phyloP scores from a whole-genome alignment of 352 stramenopile genomes.

The Globisporangium lucens region DNA sequence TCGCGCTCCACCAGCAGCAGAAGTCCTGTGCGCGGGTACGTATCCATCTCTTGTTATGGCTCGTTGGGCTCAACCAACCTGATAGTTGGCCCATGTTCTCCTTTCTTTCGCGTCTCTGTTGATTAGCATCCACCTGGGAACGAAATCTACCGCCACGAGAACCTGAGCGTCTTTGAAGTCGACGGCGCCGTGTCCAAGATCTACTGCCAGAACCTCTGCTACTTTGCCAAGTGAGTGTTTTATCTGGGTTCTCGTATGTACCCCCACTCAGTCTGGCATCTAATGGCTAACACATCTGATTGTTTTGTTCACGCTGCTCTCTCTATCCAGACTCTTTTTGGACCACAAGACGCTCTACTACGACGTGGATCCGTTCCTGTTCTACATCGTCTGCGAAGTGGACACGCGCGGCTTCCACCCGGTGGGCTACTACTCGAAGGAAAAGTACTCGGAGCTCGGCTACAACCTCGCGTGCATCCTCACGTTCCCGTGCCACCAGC shows the following conservation, averaged over 20 bases:
- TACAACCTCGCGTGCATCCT: slow-evolving; percentile 99
- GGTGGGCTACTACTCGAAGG: slow-evolving; percentile 99
- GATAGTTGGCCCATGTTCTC: background rate
- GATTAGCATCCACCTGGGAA: slow-evolving; percentile 71
- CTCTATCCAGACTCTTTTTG: slow-evolving; percentile 88
- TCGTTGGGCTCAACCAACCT: background rate
- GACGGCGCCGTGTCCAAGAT: slow-evolving; percentile 95
- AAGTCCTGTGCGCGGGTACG: slow-evolving; percentile 59
- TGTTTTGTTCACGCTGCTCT: background rate
- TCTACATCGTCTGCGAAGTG: slow-evolving; percentile 98
- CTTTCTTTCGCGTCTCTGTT: background rate
- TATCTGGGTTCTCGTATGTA: background rate
- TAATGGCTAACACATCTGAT: background rate
- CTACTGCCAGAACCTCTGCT: slow-evolving; percentile 99
- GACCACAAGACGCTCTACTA: slow-evolving; percentile 99
- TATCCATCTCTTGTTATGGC: background rate
- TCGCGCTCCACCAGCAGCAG: slow-evolving; percentile 63
- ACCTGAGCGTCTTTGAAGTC: slow-evolving; percentile 96
- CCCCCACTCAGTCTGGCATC: background rate
- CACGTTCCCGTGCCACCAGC: slow-evolving; percentile 98
- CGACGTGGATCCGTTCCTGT: slow-evolving; percentile 99
- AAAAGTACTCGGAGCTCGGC: slow-evolving; percentile 97
- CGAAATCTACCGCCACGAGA: slow-evolving; percentile 94
- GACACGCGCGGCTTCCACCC: slow-evolving; percentile 90
- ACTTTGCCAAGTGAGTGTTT: slow-evolving; percentile 93